These are phyloP conservation scores for Takakia lepidozioides DNA, from an alignment of 225 moss, liverwort and hornwort species.

Conservation along the genomic window DNA sequence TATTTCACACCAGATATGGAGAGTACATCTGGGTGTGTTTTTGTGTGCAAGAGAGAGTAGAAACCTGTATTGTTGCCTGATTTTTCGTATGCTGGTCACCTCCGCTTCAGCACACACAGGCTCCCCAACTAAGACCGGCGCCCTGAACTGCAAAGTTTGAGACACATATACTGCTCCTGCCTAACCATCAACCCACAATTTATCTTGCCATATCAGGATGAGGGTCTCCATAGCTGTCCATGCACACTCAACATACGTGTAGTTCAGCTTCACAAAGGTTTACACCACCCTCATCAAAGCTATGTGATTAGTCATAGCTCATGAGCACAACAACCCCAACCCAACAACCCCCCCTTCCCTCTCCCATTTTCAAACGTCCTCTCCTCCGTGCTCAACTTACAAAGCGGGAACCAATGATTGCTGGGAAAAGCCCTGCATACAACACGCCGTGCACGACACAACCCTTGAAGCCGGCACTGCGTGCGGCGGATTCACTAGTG, in stretches of 20 bases:
- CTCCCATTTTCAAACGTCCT: not conserved
- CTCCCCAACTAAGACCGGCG: constrained; percentile 63
- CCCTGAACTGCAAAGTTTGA: constrained; percentile 69
- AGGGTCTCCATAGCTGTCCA: no score
- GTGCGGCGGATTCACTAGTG: constrained; percentile 56
- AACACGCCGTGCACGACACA: constrained; percentile 92
- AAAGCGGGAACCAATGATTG: constrained; percentile 90
- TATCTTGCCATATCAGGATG: no score
- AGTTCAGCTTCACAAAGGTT: not conserved
- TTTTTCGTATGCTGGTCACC: constrained; percentile 57
- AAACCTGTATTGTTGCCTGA: constrained; percentile 75
- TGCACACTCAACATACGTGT: no score
- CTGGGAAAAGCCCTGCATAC: constrained; percentile 90
- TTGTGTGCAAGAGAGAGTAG: no score
- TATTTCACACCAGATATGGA: not conserved
- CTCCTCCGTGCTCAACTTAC: constrained; percentile 30
- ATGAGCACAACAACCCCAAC: not conserved
- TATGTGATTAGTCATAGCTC: not conserved
- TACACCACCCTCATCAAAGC: not conserved
- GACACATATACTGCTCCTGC: constrained; percentile 83
- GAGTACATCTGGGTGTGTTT: no score
- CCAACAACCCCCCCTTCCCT: not conserved
- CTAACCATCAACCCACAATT: constrained; percentile 23
- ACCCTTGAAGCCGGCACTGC: constrained; percentile 57
- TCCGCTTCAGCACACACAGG: constrained; percentile 68